Base-by-base conservation (phyloP, 108 stramenopile genomes). In the Aurantiochytrium sp. region DNA sequence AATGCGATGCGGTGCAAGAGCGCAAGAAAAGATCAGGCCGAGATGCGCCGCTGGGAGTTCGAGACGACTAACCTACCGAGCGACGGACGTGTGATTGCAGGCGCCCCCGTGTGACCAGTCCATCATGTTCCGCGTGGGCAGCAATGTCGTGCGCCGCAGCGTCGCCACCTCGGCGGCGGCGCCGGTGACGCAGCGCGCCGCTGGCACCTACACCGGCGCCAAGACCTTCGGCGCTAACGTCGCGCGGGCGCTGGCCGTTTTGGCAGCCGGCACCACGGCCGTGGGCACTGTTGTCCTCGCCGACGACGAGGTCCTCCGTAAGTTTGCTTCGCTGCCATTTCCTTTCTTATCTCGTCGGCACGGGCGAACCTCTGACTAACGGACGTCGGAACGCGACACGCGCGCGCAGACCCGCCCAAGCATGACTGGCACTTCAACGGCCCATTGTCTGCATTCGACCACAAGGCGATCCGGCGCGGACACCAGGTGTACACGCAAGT, bases 401-500 rank as follows among this genome's bases (percentile, higher is more conserved):
- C 34, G 15, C 17, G 59, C 59, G 19, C 59, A 65, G 59, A 81
- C 73, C 42, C 73, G 36, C 73, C 73, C 42, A 48, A 41, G 73
- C 45, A 81, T 30, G 45, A 81, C 73, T 81, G 73, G 73, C 39
- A 48, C 4, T 81, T 81, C 39, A 81, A 81, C 73, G 73, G 73
- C 42, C 73, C 73, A 24, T 48, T 81, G 24, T 81, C 73, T 41
- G 73, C 73, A 0, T 81, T 81, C 3, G 96, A 97, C 87, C 93
- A 92, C 90, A 94, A 93, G 10, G 94, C 96, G 48, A 95, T 99
- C 87, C 97, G 99, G 73, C 97, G 99, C 52, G 99, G 99, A 50
- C 97, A 97, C 94, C 99, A 98, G 91, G 99, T 99, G 52, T 99
- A 98, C 94, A 96, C 96, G 87, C 94, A 99, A 91, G 97, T 99